Percentiles rank a stretch among this genome's conserved stretches.
These are phyloP conservation scores for Russula emetica DNA, from an alignment of 768 basidiomycete genomes.

Conservation along the genomic window DNA sequence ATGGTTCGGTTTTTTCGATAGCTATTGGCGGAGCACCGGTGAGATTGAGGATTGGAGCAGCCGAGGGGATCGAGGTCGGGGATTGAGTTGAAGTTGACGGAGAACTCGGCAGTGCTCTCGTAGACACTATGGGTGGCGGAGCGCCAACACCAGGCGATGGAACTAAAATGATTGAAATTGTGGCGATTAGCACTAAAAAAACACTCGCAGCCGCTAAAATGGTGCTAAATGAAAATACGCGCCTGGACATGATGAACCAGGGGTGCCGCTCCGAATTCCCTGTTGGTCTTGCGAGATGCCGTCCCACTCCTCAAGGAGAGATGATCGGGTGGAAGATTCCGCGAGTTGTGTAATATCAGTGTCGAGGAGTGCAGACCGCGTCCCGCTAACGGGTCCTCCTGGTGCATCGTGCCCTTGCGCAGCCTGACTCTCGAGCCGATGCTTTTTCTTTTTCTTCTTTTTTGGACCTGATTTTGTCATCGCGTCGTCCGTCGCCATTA, in stretches of 20 bases:
- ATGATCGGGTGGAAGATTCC: background rate
- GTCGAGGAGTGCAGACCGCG: background rate
- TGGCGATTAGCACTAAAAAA: background rate
- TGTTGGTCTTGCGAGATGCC: background rate
- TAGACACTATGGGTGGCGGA: background rate
- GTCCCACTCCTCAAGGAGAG: background rate
- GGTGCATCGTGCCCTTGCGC: slow-evolving; percentile 10
- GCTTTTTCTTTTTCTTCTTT: slow-evolving; percentile 31
- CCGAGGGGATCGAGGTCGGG: background rate
- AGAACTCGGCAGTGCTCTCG: background rate
- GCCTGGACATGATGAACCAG: slow-evolving; percentile 4
- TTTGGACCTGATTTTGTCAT: slow-evolving; percentile 5
- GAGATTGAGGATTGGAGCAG: slow-evolving; percentile 20
- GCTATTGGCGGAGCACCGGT: slow-evolving; percentile 13
- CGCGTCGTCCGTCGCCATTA: background rate
- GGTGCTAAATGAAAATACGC: background rate
- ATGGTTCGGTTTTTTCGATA: background rate
- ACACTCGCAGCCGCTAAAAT: background rate
- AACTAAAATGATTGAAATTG: background rate
- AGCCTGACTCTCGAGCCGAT: background rate
- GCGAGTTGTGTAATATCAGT: background rate
- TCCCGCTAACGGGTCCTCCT: slow-evolving; percentile 24
- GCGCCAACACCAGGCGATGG: background rate
- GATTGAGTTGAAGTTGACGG: background rate
- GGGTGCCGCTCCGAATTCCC: background rate